Conservation (phyloP, 2,329 filamentous ascomycete genomes). For the Colletotrichum tropicale region DNA sequence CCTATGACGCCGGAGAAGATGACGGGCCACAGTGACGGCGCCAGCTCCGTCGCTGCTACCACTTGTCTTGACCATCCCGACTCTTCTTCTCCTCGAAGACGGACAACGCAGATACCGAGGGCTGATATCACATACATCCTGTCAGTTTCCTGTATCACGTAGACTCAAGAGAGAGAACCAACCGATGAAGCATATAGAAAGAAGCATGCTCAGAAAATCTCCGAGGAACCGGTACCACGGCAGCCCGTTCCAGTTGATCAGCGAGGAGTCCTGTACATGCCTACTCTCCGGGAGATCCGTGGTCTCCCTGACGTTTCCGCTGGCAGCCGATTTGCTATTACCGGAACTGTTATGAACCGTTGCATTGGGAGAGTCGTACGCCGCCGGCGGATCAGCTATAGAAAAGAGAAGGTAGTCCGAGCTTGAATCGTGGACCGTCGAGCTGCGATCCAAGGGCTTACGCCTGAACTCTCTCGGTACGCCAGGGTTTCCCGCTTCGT, state of each 20-base stretch:
- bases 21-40: not conserved
- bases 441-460: not conserved
- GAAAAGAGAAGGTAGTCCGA: not conserved
- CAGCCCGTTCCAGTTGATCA: not conserved
- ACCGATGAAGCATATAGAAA: not conserved
- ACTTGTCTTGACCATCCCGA: not conserved
- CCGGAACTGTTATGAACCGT: not conserved
- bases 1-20: not conserved
- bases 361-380: not conserved
- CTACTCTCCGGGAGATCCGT: not conserved
- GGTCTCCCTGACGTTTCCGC: not conserved
- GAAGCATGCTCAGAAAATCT: not conserved
- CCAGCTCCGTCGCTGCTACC: not conserved
- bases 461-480: not conserved
- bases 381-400: not conserved
- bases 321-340: not conserved
- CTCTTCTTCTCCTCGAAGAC: not conserved
- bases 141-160: not conserved
- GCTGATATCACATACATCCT: not conserved
- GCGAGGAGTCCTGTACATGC: not conserved
- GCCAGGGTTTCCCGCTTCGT: not conserved
- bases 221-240: not conserved
- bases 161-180: not conserved
- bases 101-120: not conserved
- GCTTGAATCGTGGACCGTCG: not conserved